Percentiles rank a stretch among this genome's conserved stretches.
These are phyloP conservation scores for Helotiales sp. DNA, from an alignment of 2,329 filamentous ascomycete species.

Conservation along the genomic window DNA sequence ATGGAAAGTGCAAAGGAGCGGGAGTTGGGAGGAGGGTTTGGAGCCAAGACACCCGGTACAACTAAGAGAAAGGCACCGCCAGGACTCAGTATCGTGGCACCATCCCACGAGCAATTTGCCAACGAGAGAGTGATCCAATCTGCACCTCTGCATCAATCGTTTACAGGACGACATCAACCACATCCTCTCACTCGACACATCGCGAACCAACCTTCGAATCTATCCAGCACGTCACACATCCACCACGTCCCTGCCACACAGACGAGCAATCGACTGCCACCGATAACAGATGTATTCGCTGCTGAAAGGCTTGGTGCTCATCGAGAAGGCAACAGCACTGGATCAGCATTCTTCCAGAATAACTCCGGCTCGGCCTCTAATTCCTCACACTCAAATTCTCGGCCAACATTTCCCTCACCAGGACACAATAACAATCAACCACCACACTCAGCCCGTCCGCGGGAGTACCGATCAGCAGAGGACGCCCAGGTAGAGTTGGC, in stretches of 20 bases:
- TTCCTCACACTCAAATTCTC: constrained; percentile 62
- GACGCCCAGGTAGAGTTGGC: constrained; percentile 90
- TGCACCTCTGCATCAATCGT: constrained; percentile 90
- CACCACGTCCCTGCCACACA: constrained; percentile 86
- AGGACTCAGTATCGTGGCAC: constrained; percentile 91
- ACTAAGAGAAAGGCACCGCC: constrained; percentile 80
- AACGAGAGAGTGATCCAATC: constrained; percentile 96
- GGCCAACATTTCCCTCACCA: constrained; percentile 75
- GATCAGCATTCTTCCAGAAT: constrained; percentile 25
- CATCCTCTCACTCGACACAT: constrained; percentile 76
- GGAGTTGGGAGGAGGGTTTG: constrained; percentile 40
- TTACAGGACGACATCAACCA: constrained; percentile 83
- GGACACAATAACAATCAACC: constrained; percentile 62
- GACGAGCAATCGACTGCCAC: constrained; percentile 87
- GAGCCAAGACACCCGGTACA: constrained; percentile 70
- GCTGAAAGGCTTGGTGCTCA: constrained; percentile 67
- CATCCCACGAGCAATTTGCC: constrained; percentile 87
- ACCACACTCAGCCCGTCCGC: constrained; percentile 59
- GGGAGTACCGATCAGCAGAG: constrained; percentile 94
- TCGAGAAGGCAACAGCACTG: constrained; percentile 43
- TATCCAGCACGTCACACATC: constrained; percentile 84
- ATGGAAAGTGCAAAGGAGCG: constrained; percentile 55
- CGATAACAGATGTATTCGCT: constrained; percentile 92
- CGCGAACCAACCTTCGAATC: constrained; percentile 77
- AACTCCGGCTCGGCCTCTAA: constrained; percentile 44